Evolutionary conservation across 2,329 filamentous ascomycete genomes (phyloP).

Genomic region (Gaeumannomyces tritici): DNA sequence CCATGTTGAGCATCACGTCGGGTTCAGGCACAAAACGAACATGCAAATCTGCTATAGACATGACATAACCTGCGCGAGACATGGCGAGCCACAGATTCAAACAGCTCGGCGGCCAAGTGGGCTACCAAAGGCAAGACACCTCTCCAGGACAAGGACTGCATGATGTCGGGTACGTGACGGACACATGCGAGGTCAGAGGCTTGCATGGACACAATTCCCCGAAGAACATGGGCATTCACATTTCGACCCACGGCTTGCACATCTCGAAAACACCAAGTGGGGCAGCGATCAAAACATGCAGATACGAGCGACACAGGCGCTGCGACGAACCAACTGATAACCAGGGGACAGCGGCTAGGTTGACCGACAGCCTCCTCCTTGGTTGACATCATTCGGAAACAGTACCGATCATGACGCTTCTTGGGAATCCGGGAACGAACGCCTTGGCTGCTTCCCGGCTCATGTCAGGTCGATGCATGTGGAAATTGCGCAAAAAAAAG

Average conservation of each 20-base stretch:
- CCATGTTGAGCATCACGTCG: not conserved
- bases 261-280: not conserved
- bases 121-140: not conserved
- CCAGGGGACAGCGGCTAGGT: not conserved
- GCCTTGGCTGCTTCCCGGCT: conserved; percentile 6
- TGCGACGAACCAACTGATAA: not conserved
- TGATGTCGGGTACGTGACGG: not conserved
- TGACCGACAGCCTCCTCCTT: too few relatives aligned
- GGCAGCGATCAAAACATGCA: not conserved
- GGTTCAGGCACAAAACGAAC: too few relatives aligned
- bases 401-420: not conserved
- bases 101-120: too few relatives aligned
- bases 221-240: not conserved
- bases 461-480: not conserved
- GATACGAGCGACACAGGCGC: not conserved
- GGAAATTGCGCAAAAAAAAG: not conserved
- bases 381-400: too few relatives aligned
- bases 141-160: not conserved
- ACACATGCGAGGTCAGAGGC: not conserved
- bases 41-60: too few relatives aligned
- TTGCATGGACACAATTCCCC: not conserved
- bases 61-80: too few relatives aligned
- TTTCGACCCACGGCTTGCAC: not conserved
- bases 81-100: too few relatives aligned
- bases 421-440: conserved; percentile 6